Percentiles rank a stretch among this genome's conserved stretches.
These are phyloP conservation scores for Hymenoscyphus linearis DNA, from an alignment of 2,329 filamentous ascomycete species.

Conservation along the genomic window DNA sequence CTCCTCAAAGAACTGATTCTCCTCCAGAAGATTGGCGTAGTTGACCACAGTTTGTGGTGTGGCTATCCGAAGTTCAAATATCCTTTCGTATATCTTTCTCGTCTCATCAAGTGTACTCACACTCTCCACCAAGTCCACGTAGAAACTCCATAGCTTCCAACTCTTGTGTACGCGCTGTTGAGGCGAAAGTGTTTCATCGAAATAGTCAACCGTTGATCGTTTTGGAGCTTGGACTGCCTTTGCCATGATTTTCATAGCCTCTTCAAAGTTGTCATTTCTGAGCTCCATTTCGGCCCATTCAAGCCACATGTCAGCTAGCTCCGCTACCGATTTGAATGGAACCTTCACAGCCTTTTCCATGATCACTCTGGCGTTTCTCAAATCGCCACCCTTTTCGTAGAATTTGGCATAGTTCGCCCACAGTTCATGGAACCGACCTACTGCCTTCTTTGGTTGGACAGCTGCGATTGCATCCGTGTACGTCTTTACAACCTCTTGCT, in stretches of 20 bases:
- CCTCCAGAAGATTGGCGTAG: slow-evolving; percentile 91
- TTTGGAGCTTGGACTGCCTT: slow-evolving; percentile 97
- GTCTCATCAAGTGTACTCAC: slow-evolving; percentile 89
- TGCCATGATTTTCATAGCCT: slow-evolving; percentile 91
- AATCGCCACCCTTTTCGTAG: slow-evolving; percentile 82
- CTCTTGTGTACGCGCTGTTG: slow-evolving; percentile 98
- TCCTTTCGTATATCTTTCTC: slow-evolving; percentile 89
- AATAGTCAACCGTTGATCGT: slow-evolving; percentile 97
- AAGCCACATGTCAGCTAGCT: slow-evolving; percentile 97
- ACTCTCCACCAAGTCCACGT: slow-evolving; percentile 94
- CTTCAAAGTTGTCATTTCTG: slow-evolving; percentile 91
- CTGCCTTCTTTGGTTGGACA: slow-evolving; percentile 88
- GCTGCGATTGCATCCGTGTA: slow-evolving; percentile 92
- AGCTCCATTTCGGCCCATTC: slow-evolving; percentile 99
- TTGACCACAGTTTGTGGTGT: slow-evolving; percentile 98
- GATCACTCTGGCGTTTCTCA: slow-evolving; percentile 82
- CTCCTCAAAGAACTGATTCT: slow-evolving; percentile 92
- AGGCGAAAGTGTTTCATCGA: slow-evolving; percentile 87
- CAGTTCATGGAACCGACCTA: slow-evolving; percentile 87
- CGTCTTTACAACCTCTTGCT: slow-evolving; percentile 83
- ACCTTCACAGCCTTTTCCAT: slow-evolving; percentile 98
- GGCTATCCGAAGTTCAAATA: slow-evolving; percentile 96
- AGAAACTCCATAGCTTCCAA: slow-evolving; percentile 99
- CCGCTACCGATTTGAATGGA: slow-evolving; percentile 93
- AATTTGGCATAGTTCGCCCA: slow-evolving; percentile 98